Evolutionary conservation across 768 basidiomycete species (phyloP), one percentile per base, ranked within the genome.

Genomic region (Coprinopsis strossmayeri): DNA sequence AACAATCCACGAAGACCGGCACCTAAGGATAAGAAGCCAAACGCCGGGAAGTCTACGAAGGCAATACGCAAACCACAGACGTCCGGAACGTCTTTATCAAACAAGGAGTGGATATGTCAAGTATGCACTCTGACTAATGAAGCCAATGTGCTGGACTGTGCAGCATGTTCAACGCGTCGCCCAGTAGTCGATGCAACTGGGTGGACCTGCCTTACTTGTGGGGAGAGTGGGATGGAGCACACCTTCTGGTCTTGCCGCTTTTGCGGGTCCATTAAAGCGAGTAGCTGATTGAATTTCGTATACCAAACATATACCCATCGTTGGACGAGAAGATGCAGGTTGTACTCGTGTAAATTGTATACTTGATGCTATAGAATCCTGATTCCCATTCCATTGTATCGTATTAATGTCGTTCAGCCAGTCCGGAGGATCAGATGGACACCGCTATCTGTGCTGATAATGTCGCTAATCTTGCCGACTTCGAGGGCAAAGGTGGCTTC

Each of bases 391-490:
- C 5, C 17, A 13, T 43, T 13, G 10, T 43, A 20, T 27, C 41
- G 18, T 21, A 5, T 43, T 43, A 5, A 10, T 43, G 18, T 25
- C 37, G 37, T 50, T 79, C 68, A 91, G 15, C 70, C 90, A 45
- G 90, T 93, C 59, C 96, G 78, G 67, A 95, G 69, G 59, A 99
- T 87, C 56, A 98, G 59, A 65, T 99, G 96, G 18, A 97, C 91
- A 17, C 96, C 96, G 56, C 91, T 94, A 56, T 98, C 94, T 39
- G 95, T 87, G 58, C 78, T 80, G 60, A 97, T 79, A 39, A 92
- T 69, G 24, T 81, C 84, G 64, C 88, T 91, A 61, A 93, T 83
- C 67, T 87, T 66, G 5, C 83, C 88, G 18, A 85, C 76, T 41
- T 81, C 61, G 53, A 93, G 72, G 2, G 68, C 77, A 64, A 77